Conservation (phyloP, 2,329 filamentous ascomycete species). For the Xylariaceae sp. region DNA sequence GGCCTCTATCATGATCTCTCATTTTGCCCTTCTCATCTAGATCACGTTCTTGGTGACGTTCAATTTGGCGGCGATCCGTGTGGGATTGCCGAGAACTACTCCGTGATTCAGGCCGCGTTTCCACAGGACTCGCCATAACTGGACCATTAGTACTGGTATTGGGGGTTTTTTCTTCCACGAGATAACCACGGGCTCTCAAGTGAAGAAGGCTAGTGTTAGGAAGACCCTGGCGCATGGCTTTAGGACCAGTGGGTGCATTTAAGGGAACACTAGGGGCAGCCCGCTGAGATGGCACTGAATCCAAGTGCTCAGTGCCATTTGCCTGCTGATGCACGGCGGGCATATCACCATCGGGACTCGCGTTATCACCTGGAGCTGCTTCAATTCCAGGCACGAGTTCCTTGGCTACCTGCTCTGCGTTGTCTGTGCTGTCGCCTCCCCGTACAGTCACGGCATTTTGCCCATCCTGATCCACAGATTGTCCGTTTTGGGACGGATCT, state of each 20-base stretch:
- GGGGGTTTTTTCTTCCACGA: slow-evolving; percentile 36
- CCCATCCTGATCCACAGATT: slow-evolving; percentile 24
- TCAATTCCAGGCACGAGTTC: slow-evolving; percentile 24
- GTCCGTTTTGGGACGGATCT: slow-evolving; percentile 23
- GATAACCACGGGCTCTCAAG: slow-evolving; percentile 48
- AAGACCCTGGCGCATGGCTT: slow-evolving; percentile 86
- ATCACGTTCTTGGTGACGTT: slow-evolving; percentile 33
- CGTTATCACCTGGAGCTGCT: slow-evolving; percentile 26
- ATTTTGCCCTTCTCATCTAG: slow-evolving; percentile 26
- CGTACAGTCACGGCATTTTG: slow-evolving; percentile 21
- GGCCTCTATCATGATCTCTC: slow-evolving; percentile 28
- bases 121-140: slow-evolving; percentile 30
- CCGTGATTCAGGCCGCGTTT: slow-evolving; percentile 37
- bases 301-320: slow-evolving; percentile 23
- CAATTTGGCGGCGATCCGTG: slow-evolving; percentile 33
- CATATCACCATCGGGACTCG: slow-evolving; percentile 31
- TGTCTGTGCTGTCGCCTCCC: slow-evolving; percentile 23
- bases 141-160: slow-evolving; percentile 30
- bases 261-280: slow-evolving; percentile 43
- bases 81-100: slow-evolving; percentile 43
- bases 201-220: slow-evolving; percentile 74
- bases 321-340: slow-evolving; percentile 31
- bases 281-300: slow-evolving; percentile 22
- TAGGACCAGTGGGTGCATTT: slow-evolving; percentile 84
- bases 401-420: slow-evolving; percentile 26